A percentile compares a stretch with the other conserved stretches of the same genome.
phyloP scores from a whole-genome alignment of 2,329 filamentous ascomycete genomes.

The Anthostomella pinea region DNA sequence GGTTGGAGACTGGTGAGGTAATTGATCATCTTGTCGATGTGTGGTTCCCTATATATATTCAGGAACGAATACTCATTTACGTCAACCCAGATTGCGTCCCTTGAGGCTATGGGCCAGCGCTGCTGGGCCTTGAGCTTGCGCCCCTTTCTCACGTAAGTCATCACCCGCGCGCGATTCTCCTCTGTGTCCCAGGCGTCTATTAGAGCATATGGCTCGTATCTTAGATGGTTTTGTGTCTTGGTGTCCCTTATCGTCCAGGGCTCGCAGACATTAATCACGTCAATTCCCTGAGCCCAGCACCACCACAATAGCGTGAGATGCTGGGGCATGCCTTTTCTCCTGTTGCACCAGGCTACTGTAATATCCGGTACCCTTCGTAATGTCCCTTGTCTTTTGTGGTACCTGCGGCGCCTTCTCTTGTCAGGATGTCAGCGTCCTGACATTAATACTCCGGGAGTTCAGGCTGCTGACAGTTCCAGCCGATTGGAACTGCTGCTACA shows the following conservation, averaged over 20 bases:
- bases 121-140: too few relatives aligned
- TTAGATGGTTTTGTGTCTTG: not conserved
- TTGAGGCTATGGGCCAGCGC: not conserved
- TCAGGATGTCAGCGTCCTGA: too few relatives aligned
- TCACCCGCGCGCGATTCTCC: constrained; percentile 1
- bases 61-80: constrained; percentile 3
- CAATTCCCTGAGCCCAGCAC: constrained; percentile 3
- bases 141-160: constrained; percentile 1
- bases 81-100: constrained; percentile 1
- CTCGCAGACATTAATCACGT: not conserved
- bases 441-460: too few relatives aligned
- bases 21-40: not conserved
- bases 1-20: constrained; percentile 1
- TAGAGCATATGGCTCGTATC: not conserved
- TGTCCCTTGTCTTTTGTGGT: too few relatives aligned
- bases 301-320: constrained; percentile 1
- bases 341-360: too few relatives aligned
- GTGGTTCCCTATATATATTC: constrained; percentile 2
- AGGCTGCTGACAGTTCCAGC: too few relatives aligned
- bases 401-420: too few relatives aligned
- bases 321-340: not conserved
- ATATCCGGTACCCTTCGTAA: too few relatives aligned
- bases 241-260: not conserved
- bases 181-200: constrained; percentile 3
- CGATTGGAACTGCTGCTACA: too few relatives aligned